Evolutionary conservation across 169 alveolate genomes (phyloP), one percentile per base, ranked within the genome.

Genomic region (Plasmodium reichenowi): DNA sequence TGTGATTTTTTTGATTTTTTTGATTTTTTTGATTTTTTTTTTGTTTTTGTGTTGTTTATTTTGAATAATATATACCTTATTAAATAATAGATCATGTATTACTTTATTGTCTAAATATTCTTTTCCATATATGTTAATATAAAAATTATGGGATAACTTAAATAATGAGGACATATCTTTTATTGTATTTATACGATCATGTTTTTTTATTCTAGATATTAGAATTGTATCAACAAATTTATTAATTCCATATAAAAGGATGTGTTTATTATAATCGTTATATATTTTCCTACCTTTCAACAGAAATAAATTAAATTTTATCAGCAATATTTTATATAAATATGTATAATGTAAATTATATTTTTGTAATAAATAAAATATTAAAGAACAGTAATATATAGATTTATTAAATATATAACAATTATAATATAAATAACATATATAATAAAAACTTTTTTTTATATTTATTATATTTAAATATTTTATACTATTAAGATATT

Each of bases 321-420:
- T 86, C n/a, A 86, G 47, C 3, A 86, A 47, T 4, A 86, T 86
- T 50, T 54, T 60, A 86, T 54, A 71, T 26, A 86, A 38, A 54
- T 86, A 71, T 8, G 92, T 86, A 67, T 72, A 64, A 3, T 86
- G 92, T 13, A 86, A 72, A 86, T 86, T 86, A 72, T 86, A 86
- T 86, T 86, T 86, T 71, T 86, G 92, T n/a, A 86, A 60, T 48
- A 86, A 45, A 74, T 45, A 67, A 60, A 86, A 86, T 15, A 86
- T 72, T 63, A 86, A 54, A 38, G 92, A 64, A 2, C 76, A 43
- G 15, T 71, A 86, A 48, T 86, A 86, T 24, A 86, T 63, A 26
- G 92, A 86, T 52, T 72, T 86, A 17, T 71, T 86, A 86, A 86
- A 86, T 60, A 86, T 12, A 54, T 59, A 71, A 1, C 66, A 13